Evolutionary conservation across 768 basidiomycete species (phyloP).

Genomic region (Kwoniella mangroviensis): DNA sequence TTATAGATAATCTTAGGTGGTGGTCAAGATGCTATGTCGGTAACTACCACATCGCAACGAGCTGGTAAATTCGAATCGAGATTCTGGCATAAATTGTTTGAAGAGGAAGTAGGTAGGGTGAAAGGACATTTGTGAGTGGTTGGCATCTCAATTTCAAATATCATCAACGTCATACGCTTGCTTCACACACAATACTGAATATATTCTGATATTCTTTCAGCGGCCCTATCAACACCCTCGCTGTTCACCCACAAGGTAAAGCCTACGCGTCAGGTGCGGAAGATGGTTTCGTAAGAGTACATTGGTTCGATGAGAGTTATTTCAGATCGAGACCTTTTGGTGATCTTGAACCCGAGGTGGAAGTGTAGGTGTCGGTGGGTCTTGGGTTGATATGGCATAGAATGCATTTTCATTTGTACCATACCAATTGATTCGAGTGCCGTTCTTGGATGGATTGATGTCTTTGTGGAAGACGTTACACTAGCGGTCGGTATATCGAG

Average conservation of each 20-base stretch:
- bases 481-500: too few species aligned
- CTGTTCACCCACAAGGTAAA: slow-evolving; percentile 85
- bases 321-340: slow-evolving; percentile 91
- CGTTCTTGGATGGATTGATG: too few species aligned
- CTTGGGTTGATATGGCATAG: neutral
- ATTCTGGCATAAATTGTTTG: slow-evolving; percentile 97
- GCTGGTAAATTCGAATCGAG: slow-evolving; percentile 98
- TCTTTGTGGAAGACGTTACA: too few species aligned
- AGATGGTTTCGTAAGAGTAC: slow-evolving; percentile 73
- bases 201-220: too few species aligned
- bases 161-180: too few species aligned
- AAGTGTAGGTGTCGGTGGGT: slow-evolving; percentile 34
- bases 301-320: slow-evolving; percentile 85
- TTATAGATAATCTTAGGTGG: slow-evolving; percentile 93
- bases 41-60: slow-evolving; percentile 89
- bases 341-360: slow-evolving; percentile 76
- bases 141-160: too few species aligned
- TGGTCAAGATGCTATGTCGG: slow-evolving; percentile 96
- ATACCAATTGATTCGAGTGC: neutral
- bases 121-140: slow-evolving; percentile 94
- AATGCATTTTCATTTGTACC: slow-evolving; percentile 25
- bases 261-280: slow-evolving; percentile 93
- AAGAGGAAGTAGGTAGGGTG: slow-evolving; percentile 95
- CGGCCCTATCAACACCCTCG: slow-evolving; percentile 68
- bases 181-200: too few species aligned